These are phyloP conservation scores for Acer yangbiense DNA, from an alignment of 345 rosid genomes.

Conservation along the genomic window DNA sequence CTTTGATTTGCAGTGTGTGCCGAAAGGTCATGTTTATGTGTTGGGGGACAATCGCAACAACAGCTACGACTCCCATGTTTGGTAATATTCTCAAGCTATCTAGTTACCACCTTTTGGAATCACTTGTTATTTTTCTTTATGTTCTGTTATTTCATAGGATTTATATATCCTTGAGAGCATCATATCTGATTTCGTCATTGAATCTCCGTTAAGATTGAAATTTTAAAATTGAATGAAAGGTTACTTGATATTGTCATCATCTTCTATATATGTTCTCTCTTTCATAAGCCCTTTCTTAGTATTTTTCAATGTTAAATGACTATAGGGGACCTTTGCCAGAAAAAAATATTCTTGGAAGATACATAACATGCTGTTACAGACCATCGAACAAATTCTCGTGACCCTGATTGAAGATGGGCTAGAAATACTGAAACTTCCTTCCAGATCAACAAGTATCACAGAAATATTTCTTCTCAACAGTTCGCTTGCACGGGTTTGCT, in stretches of 20 bases:
- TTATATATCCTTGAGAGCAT: background rate
- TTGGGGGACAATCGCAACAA: constrained; percentile 44
- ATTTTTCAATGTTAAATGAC: background rate
- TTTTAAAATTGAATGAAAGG: no score
- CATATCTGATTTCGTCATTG: background rate
- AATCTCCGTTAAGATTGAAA: background rate
- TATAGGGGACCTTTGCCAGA: constrained; percentile 27
- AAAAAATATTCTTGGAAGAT: constrained; percentile 28
- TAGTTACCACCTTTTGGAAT: background rate
- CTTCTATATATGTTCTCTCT: background rate
- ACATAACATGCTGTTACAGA: constrained; percentile 22
- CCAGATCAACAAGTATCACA: background rate
- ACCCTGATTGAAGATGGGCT: background rate
- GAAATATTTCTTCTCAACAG: background rate
- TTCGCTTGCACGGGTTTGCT: background rate
- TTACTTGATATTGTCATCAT: background rate
- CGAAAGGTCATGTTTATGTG: constrained; percentile 36
- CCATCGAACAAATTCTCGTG: constrained; percentile 18
- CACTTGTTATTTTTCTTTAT: no score
- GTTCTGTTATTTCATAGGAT: background rate
- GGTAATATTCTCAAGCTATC: constrained; percentile 22
- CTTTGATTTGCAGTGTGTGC: constrained; percentile 35
- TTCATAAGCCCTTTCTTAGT: background rate
- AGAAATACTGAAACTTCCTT: constrained; percentile 15
- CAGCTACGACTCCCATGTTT: constrained; percentile 40